Evolutionary conservation across 106 monocot species (phyloP), one percentile per base, ranked within the genome.

Genomic region (Dendrobium huoshanense): DNA sequence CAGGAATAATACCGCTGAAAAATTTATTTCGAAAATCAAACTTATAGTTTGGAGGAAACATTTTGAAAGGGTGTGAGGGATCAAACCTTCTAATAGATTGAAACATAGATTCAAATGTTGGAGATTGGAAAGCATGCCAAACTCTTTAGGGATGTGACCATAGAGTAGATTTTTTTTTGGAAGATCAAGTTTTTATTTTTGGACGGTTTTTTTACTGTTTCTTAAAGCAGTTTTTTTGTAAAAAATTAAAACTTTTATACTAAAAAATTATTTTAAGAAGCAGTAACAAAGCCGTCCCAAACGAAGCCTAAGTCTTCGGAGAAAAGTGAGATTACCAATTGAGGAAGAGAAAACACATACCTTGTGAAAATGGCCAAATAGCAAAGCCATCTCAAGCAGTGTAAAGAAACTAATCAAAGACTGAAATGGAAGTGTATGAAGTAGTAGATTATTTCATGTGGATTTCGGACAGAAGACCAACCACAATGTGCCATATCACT

Each of bases 281-380:
- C 31, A 31, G 31, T 31, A 31, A 31, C 1, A 31, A 31, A 31
- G 31, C 31, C 1, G 1, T 31, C 31, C 31, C 1, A 31, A 31
- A 31, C 31, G 31, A 31, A 31, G 31, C 31, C 1, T 0, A 31
- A 31, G 55, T 2, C 33, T 43, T 42, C 18, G n/a, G 51, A 89
- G 86, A 79, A 84, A 86, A 44, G 84, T 80, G 79, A 89, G 86
- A 68, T 86, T 89, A 3, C 70, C 59, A 1, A 86, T n/a, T 10
- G 79, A 86, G 7, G 89, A 33, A 45, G 45, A 45, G 45, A 45
- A 45, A 45, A 37, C 37, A 3, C 37, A 37, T 37, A 37, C 37
- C 37, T 37, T 37, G 37, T 37, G 37, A 37, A 37, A 37, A 37
- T 37, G 45, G 45, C 45, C 8, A 45, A 45, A 7, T 45, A 6